Conservation (phyloP, 2,329 filamentous ascomycete species). For the Metarhizium rileyi region DNA sequence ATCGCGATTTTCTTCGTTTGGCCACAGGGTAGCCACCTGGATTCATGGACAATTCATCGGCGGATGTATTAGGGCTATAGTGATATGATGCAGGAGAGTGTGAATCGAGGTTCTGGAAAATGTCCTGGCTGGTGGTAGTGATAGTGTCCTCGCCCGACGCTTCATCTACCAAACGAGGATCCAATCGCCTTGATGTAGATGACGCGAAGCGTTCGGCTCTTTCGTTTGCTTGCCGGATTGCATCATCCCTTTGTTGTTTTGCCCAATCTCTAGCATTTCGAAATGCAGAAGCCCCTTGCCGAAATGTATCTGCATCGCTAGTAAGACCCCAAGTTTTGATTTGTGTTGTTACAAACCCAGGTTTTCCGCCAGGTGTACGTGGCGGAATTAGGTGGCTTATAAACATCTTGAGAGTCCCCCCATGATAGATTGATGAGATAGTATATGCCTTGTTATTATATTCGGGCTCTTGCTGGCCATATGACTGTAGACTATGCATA, state of each 20-base stretch:
- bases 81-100: too few species aligned
- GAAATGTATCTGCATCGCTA: slow-evolving; percentile 1
- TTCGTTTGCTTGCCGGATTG: background rate
- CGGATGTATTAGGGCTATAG: too few species aligned
- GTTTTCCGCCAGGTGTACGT: background rate
- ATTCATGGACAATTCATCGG: too few species aligned
- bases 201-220: background rate
- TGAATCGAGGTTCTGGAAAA: background rate
- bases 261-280: slow-evolving; percentile 4
- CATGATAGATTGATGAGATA: background rate
- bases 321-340: background rate
- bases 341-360: background rate
- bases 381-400: slow-evolving; percentile 1
- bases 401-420: slow-evolving; percentile 1
- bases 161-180: background rate
- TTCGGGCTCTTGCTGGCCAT: slow-evolving; percentile 5
- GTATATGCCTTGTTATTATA: slow-evolving; percentile 6
- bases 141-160: background rate
- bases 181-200: background rate
- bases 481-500: slow-evolving; percentile 25
- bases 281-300: slow-evolving; percentile 1
- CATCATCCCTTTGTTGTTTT: background rate
- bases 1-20: too few species aligned
- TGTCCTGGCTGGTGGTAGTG: background rate
- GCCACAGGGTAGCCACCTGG: too few species aligned